Evolutionary conservation across 164 flowering plant species (phyloP), one percentile per base, ranked within the genome.

Genomic region (Magnolia sinica): DNA sequence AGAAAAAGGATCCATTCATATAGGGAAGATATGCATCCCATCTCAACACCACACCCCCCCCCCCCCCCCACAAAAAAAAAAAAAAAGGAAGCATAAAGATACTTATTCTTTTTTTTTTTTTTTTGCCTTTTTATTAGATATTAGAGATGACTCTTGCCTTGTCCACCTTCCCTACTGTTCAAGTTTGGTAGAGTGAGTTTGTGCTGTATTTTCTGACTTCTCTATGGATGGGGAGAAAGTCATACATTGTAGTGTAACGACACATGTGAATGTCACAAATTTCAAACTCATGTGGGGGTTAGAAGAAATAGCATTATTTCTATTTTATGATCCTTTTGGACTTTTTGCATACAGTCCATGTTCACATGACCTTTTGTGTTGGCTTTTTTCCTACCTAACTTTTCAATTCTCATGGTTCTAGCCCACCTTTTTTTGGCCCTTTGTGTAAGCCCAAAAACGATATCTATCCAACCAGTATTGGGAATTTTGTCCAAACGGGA

Each of bases 1-100:
- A 45, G 55, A 76, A 76, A 76, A 66, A 24, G 29, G 71, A 68
- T 68, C 71, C 71, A 68, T 45, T 68, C 71, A 37, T 29, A 8
- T 16, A 58, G 16, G 67, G 52, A 8, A 61, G 51, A 50, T n/a
- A 16, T 31, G 22, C 22, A 67, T 52, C 20, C 51, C 72, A 70
- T 74, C 37, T n/a, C 67, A 64, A n/a, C n/a, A n/a, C n/a, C n/a
- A n/a, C n/a, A n/a, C n/a, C n/a, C n/a, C n/a, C n/a, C n/a, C n/a
- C n/a, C n/a, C n/a, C 29, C 22, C 22, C 27, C 20, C 23, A 45
- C n/a, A n/a, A n/a, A n/a, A n/a, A n/a, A n/a, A n/a, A n/a, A n/a
- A n/a, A n/a, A n/a, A n/a, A n/a, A n/a, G n/a, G 65, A 49, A 14
- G 14, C 7, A 10, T 58, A 72, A 13, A 64, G 65, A 51, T 51